phyloP scores from a whole-genome alignment of 164 flowering plant genomes.

The Liriodendron chinense region DNA sequence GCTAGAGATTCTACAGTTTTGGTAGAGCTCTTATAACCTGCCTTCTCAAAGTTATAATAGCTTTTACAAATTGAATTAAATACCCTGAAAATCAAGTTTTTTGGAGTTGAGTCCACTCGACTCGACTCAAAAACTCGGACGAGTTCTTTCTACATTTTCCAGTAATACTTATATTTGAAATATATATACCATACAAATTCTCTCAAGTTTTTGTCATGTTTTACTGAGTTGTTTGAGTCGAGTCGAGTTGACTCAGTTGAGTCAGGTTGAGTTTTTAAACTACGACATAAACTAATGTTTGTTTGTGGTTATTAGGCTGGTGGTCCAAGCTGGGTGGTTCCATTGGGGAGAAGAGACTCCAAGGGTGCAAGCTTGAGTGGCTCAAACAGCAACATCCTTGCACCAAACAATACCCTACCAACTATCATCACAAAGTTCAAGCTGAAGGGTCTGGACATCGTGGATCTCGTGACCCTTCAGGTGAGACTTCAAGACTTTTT shows the following conservation, averaged over 20 bases:
- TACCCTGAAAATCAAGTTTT: no score
- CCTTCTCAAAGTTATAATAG: no score
- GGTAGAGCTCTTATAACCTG: constrained; percentile 30
- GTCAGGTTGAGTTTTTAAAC: no score
- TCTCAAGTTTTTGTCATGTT: no score
- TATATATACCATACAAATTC: no score
- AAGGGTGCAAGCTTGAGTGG: constrained; percentile 83
- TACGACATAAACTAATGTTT: background rate
- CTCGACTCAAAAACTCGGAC: no score
- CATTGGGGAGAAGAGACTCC: constrained; percentile 90
- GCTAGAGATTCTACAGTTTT: constrained; percentile 93
- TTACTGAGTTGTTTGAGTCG: no score
- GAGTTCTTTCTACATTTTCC: no score
- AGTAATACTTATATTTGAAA: no score
- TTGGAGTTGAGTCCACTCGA: no score
- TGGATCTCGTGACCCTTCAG: constrained; percentile 91
- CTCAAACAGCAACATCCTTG: constrained; percentile 87
- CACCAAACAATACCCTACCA: constrained; percentile 93
- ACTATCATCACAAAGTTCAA: constrained; percentile 88
- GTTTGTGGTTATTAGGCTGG: constrained; percentile 45
- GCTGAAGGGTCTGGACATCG: constrained; percentile 60
- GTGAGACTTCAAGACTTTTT: constrained; percentile 25
- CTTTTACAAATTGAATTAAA: no score
- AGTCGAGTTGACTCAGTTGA: background rate
- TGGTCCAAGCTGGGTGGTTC: constrained; percentile 91